Evolutionary conservation across 306 rosid genomes (phyloP), one percentile per base, ranked within the genome.

Genomic region (Castanopsis chinensis): DNA sequence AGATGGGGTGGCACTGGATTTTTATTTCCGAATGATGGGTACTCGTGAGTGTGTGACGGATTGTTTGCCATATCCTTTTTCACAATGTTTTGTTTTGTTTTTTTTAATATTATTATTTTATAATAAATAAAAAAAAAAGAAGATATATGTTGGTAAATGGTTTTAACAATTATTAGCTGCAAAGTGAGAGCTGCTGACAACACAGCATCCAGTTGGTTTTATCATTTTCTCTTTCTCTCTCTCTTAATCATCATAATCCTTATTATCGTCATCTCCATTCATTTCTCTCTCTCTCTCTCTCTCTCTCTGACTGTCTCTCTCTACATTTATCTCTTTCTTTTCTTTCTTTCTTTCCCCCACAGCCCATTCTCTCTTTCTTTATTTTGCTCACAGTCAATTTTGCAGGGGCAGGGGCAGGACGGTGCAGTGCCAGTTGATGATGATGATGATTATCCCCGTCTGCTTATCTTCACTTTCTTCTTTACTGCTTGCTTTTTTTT

Each of bases 161-260:
- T 63, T 76, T 55, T 71, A 74, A 60, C 86, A 86, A 86, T 80
- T 73, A 83, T 86, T 80, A 77, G 85, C 86, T 54, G 76, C 87
- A 83, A 83, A 86, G 83, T 82, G 74, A 83, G 88, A 74, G 84
- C 85, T 75, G 85, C 85, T 83, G 87, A 77, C 89, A 83, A 77
- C 81, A 84, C 83, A 70, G 82, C 87, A 80, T 73, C 81, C 63
- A 43, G 54, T 69, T 32, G 57, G 57, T 64, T 78, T 68, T 81
- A 58, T 74, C 76, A 64, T 73, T 30, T 3, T 55, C 27, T 60
- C 37, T 65, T 55, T 58, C 37, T 53, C 43, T 78, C 78, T 79
- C 78, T 78, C 87, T 74, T 69, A 83, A 79, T 82, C 87, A 83
- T 83, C 75, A 82, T 60, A 79, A 73, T 80, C 76, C 75, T 60